Percentiles rank a stretch among this genome's conserved stretches.
phyloP scores from a whole-genome alignment of 768 basidiomycete species.

The Termitomyces sp. region DNA sequence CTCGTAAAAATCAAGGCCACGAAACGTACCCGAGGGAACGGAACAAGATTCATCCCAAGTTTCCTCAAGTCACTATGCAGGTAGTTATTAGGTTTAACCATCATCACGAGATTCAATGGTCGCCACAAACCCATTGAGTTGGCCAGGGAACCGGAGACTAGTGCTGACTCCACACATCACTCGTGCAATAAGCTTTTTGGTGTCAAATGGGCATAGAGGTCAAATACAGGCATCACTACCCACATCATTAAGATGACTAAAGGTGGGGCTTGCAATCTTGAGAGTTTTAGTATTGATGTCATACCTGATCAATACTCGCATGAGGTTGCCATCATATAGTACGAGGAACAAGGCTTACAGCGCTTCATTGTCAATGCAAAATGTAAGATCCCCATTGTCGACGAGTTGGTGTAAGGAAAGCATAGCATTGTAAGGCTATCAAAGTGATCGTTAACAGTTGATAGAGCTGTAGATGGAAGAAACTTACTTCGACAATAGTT shows the following conservation, averaged over 20 bases:
- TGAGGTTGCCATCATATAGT: background rate
- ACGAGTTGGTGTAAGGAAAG: slow-evolving; percentile 87
- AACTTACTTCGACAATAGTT: slow-evolving; percentile 58
- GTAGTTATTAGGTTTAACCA: background rate
- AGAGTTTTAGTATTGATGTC: slow-evolving; percentile 64
- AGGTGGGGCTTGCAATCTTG: slow-evolving; percentile 59
- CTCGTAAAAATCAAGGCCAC: background rate
- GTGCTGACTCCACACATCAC: slow-evolving; percentile 97
- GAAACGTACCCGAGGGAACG: slow-evolving; percentile 79
- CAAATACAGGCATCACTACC: slow-evolving; percentile 12
- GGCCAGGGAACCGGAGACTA: slow-evolving; percentile 89
- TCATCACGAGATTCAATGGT: background rate
- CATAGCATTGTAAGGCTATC: slow-evolving; percentile 80
- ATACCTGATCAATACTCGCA: slow-evolving; percentile 40
- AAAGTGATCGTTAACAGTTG: slow-evolving; percentile 38
- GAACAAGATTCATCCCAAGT: slow-evolving; percentile 89
- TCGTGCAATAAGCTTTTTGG: slow-evolving; percentile 58
- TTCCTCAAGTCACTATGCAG: slow-evolving; percentile 72
- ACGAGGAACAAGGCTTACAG: slow-evolving; percentile 42
- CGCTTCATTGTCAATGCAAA: slow-evolving; percentile 87
- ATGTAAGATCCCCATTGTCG: slow-evolving; percentile 78
- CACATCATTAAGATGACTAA: slow-evolving; percentile 66
- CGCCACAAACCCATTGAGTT: slow-evolving; percentile 71
- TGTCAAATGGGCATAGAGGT: background rate
- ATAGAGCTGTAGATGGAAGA: slow-evolving; percentile 20